Evolutionary conservation across 148 eudicot species (phyloP).

Genomic region (Chenopodium album): DNA sequence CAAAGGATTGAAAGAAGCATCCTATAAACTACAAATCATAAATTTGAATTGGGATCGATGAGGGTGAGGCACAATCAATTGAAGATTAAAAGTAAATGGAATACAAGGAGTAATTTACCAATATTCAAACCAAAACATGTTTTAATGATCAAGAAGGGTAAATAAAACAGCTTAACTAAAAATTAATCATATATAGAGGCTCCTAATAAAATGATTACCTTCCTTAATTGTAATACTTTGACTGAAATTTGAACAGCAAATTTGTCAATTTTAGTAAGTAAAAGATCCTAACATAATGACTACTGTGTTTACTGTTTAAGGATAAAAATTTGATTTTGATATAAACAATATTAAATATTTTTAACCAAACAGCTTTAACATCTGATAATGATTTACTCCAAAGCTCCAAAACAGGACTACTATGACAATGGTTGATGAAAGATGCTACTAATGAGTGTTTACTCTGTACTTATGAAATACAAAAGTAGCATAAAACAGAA

Average conservation of each 20-base stretch:
- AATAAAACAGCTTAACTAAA: not conserved
- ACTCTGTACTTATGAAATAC: conserved; percentile 15
- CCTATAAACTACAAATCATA: conserved; percentile 12
- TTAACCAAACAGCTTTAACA: conserved; percentile 15
- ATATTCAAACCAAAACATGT: not conserved
- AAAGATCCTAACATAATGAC: conserved; percentile 13
- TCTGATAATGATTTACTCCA: conserved; percentile 11
- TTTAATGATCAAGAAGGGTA: conserved; percentile 1
- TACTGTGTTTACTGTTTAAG: not conserved
- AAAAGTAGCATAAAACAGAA: conserved; percentile 13
- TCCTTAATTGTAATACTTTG: not conserved
- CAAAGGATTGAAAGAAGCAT: not conserved
- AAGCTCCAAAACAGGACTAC: conserved; percentile 14
- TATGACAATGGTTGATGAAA: conserved; percentile 13
- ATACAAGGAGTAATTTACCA: not conserved
- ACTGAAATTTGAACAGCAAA: not conserved
- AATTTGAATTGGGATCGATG: not conserved
- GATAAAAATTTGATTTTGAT: conserved; percentile 9
- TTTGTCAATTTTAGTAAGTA: conserved; percentile 1
- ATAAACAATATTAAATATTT: not conserved
- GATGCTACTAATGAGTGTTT: conserved; percentile 22
- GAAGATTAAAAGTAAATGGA: not conserved
- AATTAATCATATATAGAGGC: not conserved
- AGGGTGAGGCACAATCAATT: not conserved
- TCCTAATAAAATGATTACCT: not conserved